Conservation (phyloP, 495 filamentous ascomycete genomes). For the Tuber umbilicatum region DNA sequence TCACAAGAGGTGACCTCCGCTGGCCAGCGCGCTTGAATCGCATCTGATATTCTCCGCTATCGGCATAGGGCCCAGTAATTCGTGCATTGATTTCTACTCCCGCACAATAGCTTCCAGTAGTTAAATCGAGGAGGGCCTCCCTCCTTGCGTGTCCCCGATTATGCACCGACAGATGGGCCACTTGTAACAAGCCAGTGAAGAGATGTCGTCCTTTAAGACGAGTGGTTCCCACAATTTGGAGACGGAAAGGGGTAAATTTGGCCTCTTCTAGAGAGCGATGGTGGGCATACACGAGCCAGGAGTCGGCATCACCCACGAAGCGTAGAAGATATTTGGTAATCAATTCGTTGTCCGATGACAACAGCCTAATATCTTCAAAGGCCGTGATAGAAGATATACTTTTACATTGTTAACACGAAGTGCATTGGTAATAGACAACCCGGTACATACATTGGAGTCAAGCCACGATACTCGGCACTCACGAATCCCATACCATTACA, state of each 20-base stretch:
- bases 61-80: conserved; percentile 45
- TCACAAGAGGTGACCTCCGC: conserved; percentile 9
- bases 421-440: conserved; percentile 47
- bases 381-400: neutral
- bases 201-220: conserved; percentile 13
- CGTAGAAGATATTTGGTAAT: neutral
- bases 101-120: conserved; percentile 67
- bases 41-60: conserved; percentile 53
- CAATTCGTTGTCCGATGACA: neutral
- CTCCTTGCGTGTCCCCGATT: conserved; percentile 48
- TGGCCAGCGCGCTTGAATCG: conserved; percentile 46
- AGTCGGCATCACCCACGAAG: neutral
- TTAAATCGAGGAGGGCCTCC: conserved; percentile 64
- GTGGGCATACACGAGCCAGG: neutral
- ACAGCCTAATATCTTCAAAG: neutral
- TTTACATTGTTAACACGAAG: neutral
- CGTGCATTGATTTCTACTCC: conserved; percentile 57
- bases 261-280: neutral
- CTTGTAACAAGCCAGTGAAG: conserved; percentile 67
- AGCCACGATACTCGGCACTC: conserved; percentile 64
- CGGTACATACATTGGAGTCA: conserved; percentile 64
- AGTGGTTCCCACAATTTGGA: neutral
- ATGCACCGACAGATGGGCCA: conserved; percentile 46
- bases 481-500: conserved; percentile 77
- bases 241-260: neutral